These are phyloP conservation scores for Rhizophlyctis rosea DNA, from an alignment of 192 early-diverging fungal genomes.

Conservation along the genomic window DNA sequence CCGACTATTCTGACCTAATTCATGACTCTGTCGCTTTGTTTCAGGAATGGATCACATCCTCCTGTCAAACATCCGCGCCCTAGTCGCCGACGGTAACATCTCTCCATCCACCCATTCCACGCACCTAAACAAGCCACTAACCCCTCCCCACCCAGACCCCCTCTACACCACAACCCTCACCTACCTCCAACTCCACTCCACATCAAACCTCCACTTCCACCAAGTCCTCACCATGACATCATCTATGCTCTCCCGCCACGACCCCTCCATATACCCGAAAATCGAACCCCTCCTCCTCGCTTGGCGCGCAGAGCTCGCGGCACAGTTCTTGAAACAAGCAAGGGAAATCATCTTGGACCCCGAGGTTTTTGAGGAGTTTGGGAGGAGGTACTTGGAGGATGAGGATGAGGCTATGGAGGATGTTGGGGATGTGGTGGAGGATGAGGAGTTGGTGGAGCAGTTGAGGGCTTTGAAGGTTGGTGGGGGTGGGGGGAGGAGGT, in stretches of 20 bases:
- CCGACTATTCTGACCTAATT: neutral
- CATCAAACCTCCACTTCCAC: neutral
- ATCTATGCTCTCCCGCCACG: neutral
- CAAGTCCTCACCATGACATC: neutral
- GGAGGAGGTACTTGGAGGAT: neutral
- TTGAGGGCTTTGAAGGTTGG: neutral
- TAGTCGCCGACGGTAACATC: neutral
- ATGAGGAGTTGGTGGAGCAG: neutral
- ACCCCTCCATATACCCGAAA: neutral
- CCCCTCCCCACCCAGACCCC: neutral
- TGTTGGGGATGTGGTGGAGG: neutral
- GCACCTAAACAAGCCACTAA: neutral
- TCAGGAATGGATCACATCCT: neutral
- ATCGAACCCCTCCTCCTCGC: neutral
- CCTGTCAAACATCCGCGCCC: neutral
- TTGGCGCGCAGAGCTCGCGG: too few species aligned
- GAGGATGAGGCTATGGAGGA: neutral
- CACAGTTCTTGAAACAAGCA: conserved; percentile 7
- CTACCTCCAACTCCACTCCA: neutral
- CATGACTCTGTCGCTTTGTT: neutral
- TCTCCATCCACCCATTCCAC: too few species aligned
- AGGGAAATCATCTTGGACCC: conserved; percentile 8
- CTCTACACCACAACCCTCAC: neutral
- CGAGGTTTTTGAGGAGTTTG: conserved; percentile 9
- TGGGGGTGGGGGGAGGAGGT: too few species aligned